These are phyloP conservation scores for Erigeron canadensis DNA, from an alignment of 129 eudicot species.

Conservation along the genomic window DNA sequence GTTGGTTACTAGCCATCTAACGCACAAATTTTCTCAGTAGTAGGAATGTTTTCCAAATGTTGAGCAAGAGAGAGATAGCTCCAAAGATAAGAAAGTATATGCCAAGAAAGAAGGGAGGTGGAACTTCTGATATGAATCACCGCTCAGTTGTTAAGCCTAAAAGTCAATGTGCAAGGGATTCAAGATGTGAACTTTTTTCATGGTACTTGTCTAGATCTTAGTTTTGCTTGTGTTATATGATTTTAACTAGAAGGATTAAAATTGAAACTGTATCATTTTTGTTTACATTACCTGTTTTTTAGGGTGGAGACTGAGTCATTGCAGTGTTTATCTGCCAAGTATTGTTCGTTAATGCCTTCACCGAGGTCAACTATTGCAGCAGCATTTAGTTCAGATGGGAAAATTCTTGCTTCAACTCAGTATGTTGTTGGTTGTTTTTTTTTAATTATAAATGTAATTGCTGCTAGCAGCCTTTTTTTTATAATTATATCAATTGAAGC, in stretches of 20 bases:
- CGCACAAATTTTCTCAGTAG: conserved; percentile 28
- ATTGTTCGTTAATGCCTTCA: conserved; percentile 65
- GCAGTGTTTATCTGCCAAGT: conserved; percentile 59
- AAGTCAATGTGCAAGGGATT: conserved; percentile 45
- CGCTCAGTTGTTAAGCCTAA: conserved; percentile 31
- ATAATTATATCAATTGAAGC: conserved; percentile 14
- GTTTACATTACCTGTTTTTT: not conserved
- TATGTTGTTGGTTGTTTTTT: conserved; percentile 32
- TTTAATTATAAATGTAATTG: not conserved
- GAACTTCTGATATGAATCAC: conserved; percentile 23
- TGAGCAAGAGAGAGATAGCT: conserved; percentile 55
- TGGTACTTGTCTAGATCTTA: conserved; percentile 38
- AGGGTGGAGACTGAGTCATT: conserved; percentile 79
- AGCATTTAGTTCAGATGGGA: conserved; percentile 78
- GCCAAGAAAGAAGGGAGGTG: conserved; percentile 41
- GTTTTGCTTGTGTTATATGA: conserved; percentile 3
- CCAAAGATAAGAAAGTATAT: conserved; percentile 45
- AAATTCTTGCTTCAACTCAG: conserved; percentile 76
- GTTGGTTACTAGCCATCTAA: conserved; percentile 18
- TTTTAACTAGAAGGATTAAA: conserved; percentile 11
- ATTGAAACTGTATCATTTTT: not conserved
- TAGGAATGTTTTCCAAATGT: conserved; percentile 50
- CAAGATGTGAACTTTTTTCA: conserved; percentile 61
- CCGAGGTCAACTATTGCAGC: conserved; percentile 86
- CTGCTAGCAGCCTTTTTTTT: not conserved